These are phyloP conservation scores for Colletotrichum sidae DNA, from an alignment of 2,329 filamentous ascomycete species.

Conservation along the genomic window DNA sequence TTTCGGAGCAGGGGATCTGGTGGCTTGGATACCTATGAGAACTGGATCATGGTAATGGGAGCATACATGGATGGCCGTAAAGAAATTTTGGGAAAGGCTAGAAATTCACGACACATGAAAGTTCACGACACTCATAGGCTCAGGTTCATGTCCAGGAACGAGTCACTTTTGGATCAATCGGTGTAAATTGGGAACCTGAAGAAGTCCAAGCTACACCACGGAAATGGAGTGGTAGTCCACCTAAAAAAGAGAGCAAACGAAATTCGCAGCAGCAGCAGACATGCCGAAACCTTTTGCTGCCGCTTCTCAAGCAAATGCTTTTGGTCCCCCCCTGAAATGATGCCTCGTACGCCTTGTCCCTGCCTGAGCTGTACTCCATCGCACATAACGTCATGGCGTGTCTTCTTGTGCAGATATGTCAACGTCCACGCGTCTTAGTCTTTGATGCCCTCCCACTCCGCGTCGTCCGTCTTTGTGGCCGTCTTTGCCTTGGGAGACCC, in stretches of 20 bases:
- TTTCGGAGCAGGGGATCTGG: neutral
- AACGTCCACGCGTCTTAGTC: slow-evolving; percentile 22
- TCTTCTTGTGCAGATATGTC: neutral
- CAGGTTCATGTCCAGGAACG: too few relatives aligned
- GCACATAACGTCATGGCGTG: slow-evolving; percentile 6
- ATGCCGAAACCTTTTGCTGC: neutral
- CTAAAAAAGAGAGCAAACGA: too few relatives aligned
- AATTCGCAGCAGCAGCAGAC: too few relatives aligned
- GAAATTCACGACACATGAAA: too few relatives aligned
- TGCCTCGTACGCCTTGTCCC: slow-evolving; percentile 30
- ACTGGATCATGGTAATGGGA: neutral
- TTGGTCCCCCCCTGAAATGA: slow-evolving; percentile 19
- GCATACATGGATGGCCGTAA: neutral
- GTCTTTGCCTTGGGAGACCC: slow-evolving; percentile 30
- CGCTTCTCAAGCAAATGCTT: slow-evolving; percentile 13
- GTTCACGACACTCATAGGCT: too few relatives aligned
- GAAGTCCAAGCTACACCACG: too few relatives aligned
- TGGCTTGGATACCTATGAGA: slow-evolving; percentile 18
- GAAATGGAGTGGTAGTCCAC: too few relatives aligned
- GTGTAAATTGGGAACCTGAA: too few relatives aligned
- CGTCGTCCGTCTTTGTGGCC: slow-evolving; percentile 30
- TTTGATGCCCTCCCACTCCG: slow-evolving; percentile 40
- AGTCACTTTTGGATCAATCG: too few relatives aligned
- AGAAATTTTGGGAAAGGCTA: too few relatives aligned
- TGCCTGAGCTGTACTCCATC: slow-evolving; percentile 9